A percentile compares a stretch with the other conserved stretches of the same genome.
These are phyloP conservation scores for Juncus inflexus DNA, from an alignment of 176 grass and related monocot species.

Conservation along the genomic window DNA sequence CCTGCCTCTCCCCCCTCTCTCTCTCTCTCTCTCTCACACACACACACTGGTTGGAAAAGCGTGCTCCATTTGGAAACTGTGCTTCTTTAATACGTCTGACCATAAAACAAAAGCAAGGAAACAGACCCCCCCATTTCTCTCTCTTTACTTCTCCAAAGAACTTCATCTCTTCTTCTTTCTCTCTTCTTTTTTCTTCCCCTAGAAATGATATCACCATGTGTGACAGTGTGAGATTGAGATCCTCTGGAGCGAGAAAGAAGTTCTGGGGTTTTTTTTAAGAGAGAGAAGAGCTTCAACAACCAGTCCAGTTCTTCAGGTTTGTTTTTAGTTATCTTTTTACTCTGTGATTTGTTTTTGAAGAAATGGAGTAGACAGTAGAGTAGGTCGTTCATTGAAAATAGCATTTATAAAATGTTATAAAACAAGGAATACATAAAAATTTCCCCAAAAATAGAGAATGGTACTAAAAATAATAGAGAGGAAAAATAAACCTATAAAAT, in stretches of 20 bases:
- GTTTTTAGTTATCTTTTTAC: conserved; percentile 15
- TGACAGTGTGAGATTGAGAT: neutral
- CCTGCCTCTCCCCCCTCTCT: conserved; percentile 14
- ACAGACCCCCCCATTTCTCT: neutral
- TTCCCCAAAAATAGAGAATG: too few species aligned
- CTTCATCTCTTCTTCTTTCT: conserved; percentile 2
- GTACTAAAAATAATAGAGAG: too few species aligned
- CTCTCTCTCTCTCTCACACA: neutral
- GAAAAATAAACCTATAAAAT: too few species aligned
- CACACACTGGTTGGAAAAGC: conserved; percentile 20
- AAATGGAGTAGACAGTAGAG: too few species aligned
- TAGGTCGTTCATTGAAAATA: too few species aligned
- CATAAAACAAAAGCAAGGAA: conserved; percentile 22
- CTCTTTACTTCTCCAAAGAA: conserved; percentile 13
- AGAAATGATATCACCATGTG: conserved; percentile 11
- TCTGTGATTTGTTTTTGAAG: neutral
- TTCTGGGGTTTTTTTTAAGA: neutral
- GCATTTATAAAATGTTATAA: too few species aligned
- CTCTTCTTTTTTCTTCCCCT: conserved; percentile 6
- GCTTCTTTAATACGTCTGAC: conserved; percentile 37
- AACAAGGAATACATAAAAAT: too few species aligned
- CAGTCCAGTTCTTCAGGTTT: neutral
- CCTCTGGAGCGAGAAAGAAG: neutral
- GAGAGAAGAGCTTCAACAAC: conserved; percentile 3
- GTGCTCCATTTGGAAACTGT: conserved; percentile 31